These are phyloP conservation scores for Boletales sp. DNA, from an alignment of 768 basidiomycete species.

Conservation along the genomic window DNA sequence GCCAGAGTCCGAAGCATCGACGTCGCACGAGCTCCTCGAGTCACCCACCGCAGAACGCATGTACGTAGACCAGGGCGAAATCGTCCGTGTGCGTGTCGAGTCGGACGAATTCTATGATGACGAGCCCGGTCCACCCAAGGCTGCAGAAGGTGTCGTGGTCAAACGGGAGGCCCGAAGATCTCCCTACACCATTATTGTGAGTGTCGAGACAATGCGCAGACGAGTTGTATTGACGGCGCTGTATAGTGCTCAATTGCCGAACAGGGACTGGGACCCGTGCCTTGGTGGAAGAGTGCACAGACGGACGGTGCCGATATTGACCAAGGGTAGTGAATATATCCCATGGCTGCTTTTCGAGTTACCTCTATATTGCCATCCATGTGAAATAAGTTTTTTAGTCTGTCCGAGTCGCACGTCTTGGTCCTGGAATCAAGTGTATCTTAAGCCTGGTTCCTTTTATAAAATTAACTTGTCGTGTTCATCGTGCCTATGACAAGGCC, in stretches of 20 bases:
- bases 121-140: constrained; percentile 80
- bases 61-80: constrained; percentile 78
- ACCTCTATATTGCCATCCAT: too few species aligned
- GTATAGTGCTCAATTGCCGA: constrained; percentile 80
- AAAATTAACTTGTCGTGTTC: too few species aligned
- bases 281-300: constrained; percentile 67
- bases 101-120: constrained; percentile 82
- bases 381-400: too few species aligned
- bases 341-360: too few species aligned
- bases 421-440: too few species aligned
- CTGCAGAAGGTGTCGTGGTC: constrained; percentile 61
- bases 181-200: constrained; percentile 69
- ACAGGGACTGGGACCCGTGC: constrained; percentile 72
- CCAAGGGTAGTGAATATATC: constrained; percentile 27
- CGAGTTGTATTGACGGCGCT: not conserved
- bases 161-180: constrained; percentile 47
- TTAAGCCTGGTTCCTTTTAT: too few species aligned
- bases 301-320: constrained; percentile 41
- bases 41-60: constrained; percentile 62
- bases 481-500: too few species aligned
- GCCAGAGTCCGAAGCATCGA: constrained; percentile 52
- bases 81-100: constrained; percentile 75
- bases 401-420: too few species aligned
- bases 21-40: constrained; percentile 62
- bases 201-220: constrained; percentile 16